These are phyloP conservation scores for Claviceps sp. DNA, from an alignment of 2,329 filamentous ascomycete genomes.

Conservation along the genomic window DNA sequence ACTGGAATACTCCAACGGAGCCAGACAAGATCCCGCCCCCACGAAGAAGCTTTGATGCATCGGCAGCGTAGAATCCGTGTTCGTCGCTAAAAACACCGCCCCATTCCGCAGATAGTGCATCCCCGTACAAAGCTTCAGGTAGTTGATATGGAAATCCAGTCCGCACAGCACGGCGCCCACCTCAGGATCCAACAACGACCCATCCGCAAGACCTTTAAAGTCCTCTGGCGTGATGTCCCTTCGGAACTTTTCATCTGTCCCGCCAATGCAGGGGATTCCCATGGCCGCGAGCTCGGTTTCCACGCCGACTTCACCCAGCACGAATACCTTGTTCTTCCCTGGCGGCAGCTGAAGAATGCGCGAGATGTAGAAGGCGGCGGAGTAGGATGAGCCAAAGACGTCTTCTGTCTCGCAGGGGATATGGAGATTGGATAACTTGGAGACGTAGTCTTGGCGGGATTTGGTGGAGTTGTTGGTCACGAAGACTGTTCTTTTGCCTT, in stretches of 20 bases:
- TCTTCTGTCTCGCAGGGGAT: slow-evolving; percentile 76
- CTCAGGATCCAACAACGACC: slow-evolving; percentile 66
- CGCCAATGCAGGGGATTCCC: slow-evolving; percentile 67
- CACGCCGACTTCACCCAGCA: slow-evolving; percentile 82
- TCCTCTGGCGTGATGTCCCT: slow-evolving; percentile 71
- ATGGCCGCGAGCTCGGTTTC: slow-evolving; percentile 78
- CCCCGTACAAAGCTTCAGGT: slow-evolving; percentile 75
- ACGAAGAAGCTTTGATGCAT: slow-evolving; percentile 75
- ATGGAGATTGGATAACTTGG: slow-evolving; percentile 71
- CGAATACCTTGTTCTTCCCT: slow-evolving; percentile 84
- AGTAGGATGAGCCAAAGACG: slow-evolving; percentile 93
- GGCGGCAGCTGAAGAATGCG: slow-evolving; percentile 71
- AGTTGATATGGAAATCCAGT: slow-evolving; percentile 89
- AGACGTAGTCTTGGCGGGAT: slow-evolving; percentile 79
- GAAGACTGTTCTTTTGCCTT: slow-evolving; percentile 86
- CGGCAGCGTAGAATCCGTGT: slow-evolving; percentile 81
- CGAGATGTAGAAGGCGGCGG: slow-evolving; percentile 87
- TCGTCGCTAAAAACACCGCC: slow-evolving; percentile 83
- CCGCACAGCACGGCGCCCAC: slow-evolving; percentile 84
- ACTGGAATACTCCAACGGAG: slow-evolving; percentile 63
- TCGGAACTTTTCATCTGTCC: slow-evolving; percentile 66
- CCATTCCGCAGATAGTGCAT: slow-evolving; percentile 76
- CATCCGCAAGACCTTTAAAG: slow-evolving; percentile 64
- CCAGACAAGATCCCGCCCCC: slow-evolving; percentile 71
- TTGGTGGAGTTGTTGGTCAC: slow-evolving; percentile 99